These are phyloP conservation scores for Cercospora sp. DNA, from an alignment of 2,329 filamentous ascomycete genomes.

Conservation along the genomic window DNA sequence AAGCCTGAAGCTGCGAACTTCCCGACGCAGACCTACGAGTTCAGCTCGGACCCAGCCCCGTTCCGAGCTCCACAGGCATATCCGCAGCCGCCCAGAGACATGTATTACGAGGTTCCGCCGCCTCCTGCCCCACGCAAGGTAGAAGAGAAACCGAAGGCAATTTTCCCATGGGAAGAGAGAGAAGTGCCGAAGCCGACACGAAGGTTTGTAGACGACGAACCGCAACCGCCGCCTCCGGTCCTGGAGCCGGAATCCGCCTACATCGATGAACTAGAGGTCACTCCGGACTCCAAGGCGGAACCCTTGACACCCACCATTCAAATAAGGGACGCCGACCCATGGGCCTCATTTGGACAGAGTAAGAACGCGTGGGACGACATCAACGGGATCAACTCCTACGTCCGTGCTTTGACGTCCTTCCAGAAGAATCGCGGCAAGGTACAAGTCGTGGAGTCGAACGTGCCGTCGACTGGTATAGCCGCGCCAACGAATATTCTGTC, in stretches of 20 bases:
- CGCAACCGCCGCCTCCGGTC: conserved; percentile 23
- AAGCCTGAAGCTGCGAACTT: conserved; percentile 85
- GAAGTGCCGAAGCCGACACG: conserved; percentile 64
- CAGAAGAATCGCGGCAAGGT: conserved; percentile 57
- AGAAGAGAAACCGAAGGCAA: conserved; percentile 57
- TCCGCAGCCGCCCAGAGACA: conserved; percentile 78
- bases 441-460: conserved; percentile 26
- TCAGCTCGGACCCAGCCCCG: conserved; percentile 72
- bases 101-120: conserved; percentile 82
- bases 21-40: conserved; percentile 74
- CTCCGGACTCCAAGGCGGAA: conserved; percentile 25
- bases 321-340: conserved; percentile 58
- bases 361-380: conserved; percentile 90
- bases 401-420: conserved; percentile 66
- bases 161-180: conserved; percentile 89
- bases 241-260: conserved; percentile 26
- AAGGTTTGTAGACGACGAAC: conserved; percentile 61
- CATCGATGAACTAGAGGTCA: conserved; percentile 35
- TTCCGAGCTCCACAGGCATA: conserved; percentile 77
- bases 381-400: conserved; percentile 83
- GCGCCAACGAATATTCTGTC: conserved; percentile 28
- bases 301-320: conserved; percentile 50
- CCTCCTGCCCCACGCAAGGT: conserved; percentile 51
- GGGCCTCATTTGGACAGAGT: conserved; percentile 67
- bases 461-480: conserved; percentile 16